phyloP scores from a whole-genome alignment of 176 grass and related monocot genomes.

The Aechmea fasciata region DNA sequence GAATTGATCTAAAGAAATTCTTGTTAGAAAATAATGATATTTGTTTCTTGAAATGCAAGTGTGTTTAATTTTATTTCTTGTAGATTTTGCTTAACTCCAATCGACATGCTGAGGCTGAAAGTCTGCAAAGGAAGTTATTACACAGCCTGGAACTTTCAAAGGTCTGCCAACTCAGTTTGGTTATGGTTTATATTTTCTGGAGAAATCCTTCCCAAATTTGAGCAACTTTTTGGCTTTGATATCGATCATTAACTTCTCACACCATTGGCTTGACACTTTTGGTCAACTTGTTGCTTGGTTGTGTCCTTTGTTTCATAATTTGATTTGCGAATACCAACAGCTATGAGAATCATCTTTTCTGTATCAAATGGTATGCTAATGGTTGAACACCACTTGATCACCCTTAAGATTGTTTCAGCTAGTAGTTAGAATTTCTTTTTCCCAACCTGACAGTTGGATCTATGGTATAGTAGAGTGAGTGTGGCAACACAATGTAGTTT shows the following conservation, averaged over 20 bases:
- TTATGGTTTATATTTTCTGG: constrained; percentile 5
- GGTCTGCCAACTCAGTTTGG: constrained; percentile 18
- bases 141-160: constrained; percentile 69
- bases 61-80: constrained; percentile 10
- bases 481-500: too few species aligned
- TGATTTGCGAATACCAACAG: too few species aligned
- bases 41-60: constrained; percentile 17
- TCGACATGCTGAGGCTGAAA: constrained; percentile 68
- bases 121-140: constrained; percentile 82
- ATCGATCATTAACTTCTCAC: background rate
- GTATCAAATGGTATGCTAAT: too few species aligned
- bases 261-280: background rate
- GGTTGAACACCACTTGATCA: too few species aligned
- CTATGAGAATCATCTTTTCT: too few species aligned
- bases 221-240: background rate
- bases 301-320: background rate
- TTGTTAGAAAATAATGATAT: background rate
- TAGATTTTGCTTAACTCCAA: constrained; percentile 65
- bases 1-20: background rate
- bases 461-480: too few species aligned
- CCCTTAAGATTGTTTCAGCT: too few species aligned
- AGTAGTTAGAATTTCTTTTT: too few species aligned
- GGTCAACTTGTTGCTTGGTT: background rate
- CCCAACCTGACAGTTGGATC: too few species aligned
- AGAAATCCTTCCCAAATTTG: background rate